These are phyloP conservation scores for Tolypocladium capitatum DNA, from an alignment of 2,329 filamentous ascomycete species.

Conservation along the genomic window DNA sequence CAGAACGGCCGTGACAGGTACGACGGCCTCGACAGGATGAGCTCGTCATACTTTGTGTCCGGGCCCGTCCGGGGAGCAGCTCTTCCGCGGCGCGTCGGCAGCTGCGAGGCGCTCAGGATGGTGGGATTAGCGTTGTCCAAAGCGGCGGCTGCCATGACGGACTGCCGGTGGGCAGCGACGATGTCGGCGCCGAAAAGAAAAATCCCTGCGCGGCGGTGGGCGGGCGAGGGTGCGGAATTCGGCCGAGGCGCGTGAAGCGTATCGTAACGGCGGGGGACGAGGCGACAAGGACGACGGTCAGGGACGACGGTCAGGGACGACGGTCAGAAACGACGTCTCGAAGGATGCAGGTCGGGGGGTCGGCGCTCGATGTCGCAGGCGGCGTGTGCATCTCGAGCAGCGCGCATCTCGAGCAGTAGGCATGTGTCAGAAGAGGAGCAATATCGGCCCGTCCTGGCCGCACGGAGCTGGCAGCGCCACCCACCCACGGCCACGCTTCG, in stretches of 20 bases:
- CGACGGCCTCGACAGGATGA: conserved; percentile 32
- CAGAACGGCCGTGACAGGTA: conserved; percentile 28
- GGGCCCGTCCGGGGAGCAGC: conserved; percentile 31
- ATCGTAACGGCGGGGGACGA: no score
- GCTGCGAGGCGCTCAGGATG: conserved; percentile 74
- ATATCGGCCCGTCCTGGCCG: background rate
- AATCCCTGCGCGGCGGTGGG: background rate
- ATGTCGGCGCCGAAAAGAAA: background rate
- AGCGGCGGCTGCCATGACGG: conserved; percentile 13
- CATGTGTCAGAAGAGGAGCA: background rate
- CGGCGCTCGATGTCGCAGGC: background rate
- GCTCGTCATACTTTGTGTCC: conserved; percentile 32
- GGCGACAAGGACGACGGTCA: no score
- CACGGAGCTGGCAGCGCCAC: background rate
- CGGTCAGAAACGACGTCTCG: background rate
- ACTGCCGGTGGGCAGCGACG: background rate
- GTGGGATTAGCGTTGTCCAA: conserved; percentile 81
- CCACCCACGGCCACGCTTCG: background rate
- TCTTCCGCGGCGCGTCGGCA: conserved; percentile 60
- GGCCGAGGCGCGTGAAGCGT: background rate
- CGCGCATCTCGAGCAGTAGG: background rate
- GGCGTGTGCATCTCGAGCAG: background rate
- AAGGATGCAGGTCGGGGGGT: background rate
- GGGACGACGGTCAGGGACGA: background rate
- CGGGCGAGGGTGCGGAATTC: background rate